Evolutionary conservation across 164 flowering plant genomes (phyloP).

Genomic region (Piper betle): DNA sequence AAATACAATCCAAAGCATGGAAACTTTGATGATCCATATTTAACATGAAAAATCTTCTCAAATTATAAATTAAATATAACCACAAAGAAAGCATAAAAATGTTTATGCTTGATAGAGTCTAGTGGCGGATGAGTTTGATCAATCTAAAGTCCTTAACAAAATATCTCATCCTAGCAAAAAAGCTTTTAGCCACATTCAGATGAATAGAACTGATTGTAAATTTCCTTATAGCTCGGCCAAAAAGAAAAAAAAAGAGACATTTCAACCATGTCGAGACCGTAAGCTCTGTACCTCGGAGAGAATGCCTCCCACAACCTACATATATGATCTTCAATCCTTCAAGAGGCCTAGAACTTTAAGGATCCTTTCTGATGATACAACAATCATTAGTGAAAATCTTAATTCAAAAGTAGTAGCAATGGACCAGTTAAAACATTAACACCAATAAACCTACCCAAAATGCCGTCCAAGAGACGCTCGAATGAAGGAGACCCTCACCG

Average conservation of each 20-base stretch:
- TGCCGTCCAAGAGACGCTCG: conserved; percentile 87
- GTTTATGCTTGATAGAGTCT: no score
- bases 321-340: conserved; percentile 78
- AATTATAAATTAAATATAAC: no score
- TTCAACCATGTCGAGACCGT: no score
- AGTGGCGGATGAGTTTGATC: no score
- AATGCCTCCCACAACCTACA: conserved; percentile 98
- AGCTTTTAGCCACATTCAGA: no score
- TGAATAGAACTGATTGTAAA: no score
- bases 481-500: conserved; percentile 77
- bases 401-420: neutral
- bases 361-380: conserved; percentile 61
- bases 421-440: neutral
- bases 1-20: neutral
- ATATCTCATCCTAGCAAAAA: no score
- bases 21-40: neutral
- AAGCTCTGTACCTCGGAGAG: conserved; percentile 64
- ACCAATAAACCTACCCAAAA: conserved; percentile 40
- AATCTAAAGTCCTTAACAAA: no score
- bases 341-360: conserved; percentile 54
- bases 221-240: neutral
- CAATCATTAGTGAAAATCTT: conserved; percentile 1
- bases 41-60: no score
- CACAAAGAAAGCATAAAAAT: no score
- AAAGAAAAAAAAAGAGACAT: no score